Conservation (phyloP, 2,329 filamentous ascomycete species). For the Hypoxylon sp. region DNA sequence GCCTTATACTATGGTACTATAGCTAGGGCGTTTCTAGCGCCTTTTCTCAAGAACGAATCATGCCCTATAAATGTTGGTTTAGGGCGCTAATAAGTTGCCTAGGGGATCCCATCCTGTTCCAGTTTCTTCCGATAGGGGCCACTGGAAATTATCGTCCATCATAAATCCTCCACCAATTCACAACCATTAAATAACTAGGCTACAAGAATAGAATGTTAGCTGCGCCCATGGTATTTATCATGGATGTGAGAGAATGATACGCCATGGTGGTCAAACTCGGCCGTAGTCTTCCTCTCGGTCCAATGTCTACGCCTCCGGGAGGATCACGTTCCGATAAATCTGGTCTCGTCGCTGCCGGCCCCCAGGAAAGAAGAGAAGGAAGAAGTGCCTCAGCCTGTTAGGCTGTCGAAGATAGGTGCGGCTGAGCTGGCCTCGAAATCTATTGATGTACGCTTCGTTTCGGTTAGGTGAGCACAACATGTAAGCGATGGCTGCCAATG, state of each 20-base stretch:
- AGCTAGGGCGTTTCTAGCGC: slow-evolving; percentile 9
- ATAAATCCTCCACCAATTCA: neutral
- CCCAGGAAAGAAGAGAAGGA: neutral
- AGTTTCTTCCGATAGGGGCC: neutral
- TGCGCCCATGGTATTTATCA: neutral
- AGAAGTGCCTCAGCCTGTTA: neutral
- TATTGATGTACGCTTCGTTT: slow-evolving; percentile 8
- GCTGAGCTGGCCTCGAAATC: slow-evolving; percentile 1
- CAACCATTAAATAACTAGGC: neutral
- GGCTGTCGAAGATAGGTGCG: neutral
- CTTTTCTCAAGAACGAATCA: too few relatives aligned
- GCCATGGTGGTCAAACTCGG: neutral
- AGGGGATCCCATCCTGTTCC: neutral
- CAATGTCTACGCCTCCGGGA: slow-evolving; percentile 23
- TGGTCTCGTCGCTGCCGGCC: neutral
- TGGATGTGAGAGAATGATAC: neutral
- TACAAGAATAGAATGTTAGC: slow-evolving; percentile 8
- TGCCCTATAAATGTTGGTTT: neutral
- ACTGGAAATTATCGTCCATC: neutral
- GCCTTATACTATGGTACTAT: neutral
- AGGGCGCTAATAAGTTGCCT: neutral
- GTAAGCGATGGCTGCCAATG: neutral
- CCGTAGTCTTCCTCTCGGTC: neutral
- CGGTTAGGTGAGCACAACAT: neutral
- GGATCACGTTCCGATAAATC: slow-evolving; percentile 21